These are phyloP conservation scores for Tolypocladium album DNA, from an alignment of 2,329 filamentous ascomycete species.

Conservation along the genomic window DNA sequence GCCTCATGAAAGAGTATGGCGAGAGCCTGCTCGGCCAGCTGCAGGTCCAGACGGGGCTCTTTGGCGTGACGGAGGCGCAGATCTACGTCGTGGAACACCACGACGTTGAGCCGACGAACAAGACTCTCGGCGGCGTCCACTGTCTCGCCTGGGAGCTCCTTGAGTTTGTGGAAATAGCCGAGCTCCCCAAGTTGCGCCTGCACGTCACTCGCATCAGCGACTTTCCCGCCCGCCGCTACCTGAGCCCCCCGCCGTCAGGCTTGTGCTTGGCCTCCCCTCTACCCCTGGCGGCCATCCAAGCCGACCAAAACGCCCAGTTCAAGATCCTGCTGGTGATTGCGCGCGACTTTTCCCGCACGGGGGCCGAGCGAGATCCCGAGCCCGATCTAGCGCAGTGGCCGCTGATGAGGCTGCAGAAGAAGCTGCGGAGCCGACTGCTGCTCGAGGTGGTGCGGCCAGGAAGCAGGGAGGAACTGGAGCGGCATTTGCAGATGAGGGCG, in stretches of 20 bases:
- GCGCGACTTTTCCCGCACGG: conserved; percentile 13
- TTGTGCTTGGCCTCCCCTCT: neutral
- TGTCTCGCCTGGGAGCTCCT: conserved; percentile 18
- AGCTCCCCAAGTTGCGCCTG: conserved; percentile 9
- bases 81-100: conserved; percentile 15
- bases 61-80: conserved; percentile 9
- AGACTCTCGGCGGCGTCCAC: conserved; percentile 9
- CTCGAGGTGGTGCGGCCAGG: conserved; percentile 15
- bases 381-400: conserved; percentile 17
- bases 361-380: conserved; percentile 15
- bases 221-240: conserved; percentile 6
- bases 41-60: conserved; percentile 3
- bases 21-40: conserved; percentile 11
- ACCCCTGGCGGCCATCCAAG: conserved; percentile 9
- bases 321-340: conserved; percentile 16
- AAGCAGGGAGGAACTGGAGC: conserved; percentile 12
- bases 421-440: conserved; percentile 12
- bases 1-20: conserved; percentile 10
- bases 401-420: conserved; percentile 17
- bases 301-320: conserved; percentile 8
- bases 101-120: conserved; percentile 3
- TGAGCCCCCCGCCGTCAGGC: conserved; percentile 1
- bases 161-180: conserved; percentile 8
- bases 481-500: conserved; percentile 10
- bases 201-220: conserved; percentile 14